Conservation (phyloP, 2,329 filamentous ascomycete genomes). For the Chaetomium strumarium region DNA sequence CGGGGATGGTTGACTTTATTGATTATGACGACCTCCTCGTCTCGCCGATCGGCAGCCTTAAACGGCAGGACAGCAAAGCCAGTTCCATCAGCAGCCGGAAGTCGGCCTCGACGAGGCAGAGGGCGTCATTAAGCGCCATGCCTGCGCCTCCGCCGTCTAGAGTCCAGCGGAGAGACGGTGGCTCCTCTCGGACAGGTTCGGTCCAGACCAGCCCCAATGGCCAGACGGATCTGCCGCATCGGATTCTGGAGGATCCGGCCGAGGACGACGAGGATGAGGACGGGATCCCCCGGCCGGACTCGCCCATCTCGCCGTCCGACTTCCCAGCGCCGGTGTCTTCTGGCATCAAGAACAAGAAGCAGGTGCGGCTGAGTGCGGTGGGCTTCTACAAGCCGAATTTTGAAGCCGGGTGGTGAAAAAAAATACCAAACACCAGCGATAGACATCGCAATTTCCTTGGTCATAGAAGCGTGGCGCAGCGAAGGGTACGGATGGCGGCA, state of each 20-base stretch:
- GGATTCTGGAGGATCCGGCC: conserved; percentile 19
- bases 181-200: conserved; percentile 1
- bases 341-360: conserved; percentile 29
- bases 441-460: conserved; percentile 9
- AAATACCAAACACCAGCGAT: not conserved
- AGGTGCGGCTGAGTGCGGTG: conserved; percentile 34
- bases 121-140: conserved; percentile 8
- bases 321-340: conserved; percentile 19
- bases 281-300: conserved; percentile 30
- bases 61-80: conserved; percentile 15
- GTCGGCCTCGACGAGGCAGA: conserved; percentile 4
- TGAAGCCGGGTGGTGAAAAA: conserved; percentile 27
- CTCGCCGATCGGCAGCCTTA: conserved; percentile 1
- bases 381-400: conserved; percentile 25
- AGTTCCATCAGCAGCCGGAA: conserved; percentile 12
- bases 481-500: not conserved
- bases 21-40: conserved; percentile 4
- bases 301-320: conserved; percentile 26
- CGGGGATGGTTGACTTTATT: conserved; percentile 25
- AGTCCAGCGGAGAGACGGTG: conserved; percentile 8
- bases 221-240: conserved; percentile 16
- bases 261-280: conserved; percentile 21
- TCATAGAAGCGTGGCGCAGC: conserved; percentile 3
- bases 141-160: conserved; percentile 5
- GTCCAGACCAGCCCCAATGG: conserved; percentile 13